phyloP scores from a whole-genome alignment of 441 rosid species.

The Populus tomentosa region DNA sequence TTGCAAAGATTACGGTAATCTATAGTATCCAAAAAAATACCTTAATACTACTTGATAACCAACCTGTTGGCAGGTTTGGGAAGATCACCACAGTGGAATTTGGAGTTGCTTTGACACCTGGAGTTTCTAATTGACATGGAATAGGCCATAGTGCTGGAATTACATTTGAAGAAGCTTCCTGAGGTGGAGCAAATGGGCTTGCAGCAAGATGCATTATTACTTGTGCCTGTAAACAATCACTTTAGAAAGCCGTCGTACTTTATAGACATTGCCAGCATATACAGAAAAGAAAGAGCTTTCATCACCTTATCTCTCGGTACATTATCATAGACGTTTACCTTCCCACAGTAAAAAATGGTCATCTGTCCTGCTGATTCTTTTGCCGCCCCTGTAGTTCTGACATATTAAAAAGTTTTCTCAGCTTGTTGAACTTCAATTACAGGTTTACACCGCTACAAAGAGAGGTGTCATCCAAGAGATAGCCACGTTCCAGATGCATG shows the following conservation, averaged over 20 bases:
- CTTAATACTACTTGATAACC: constrained; percentile 4
- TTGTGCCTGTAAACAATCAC: constrained; percentile 59
- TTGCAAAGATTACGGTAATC: not conserved
- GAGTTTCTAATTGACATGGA: constrained; percentile 32
- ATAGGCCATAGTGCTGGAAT: constrained; percentile 27
- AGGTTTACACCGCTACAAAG: not conserved
- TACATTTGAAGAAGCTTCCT: constrained; percentile 29
- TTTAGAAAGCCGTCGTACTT: constrained; percentile 23
- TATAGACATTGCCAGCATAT: constrained; percentile 23
- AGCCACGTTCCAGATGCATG: not conserved
- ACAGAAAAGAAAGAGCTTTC: constrained; percentile 24
- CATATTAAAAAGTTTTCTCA: constrained; percentile 12
- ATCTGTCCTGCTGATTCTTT: constrained; percentile 29
- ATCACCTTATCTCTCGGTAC: constrained; percentile 72
- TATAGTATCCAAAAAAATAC: not conserved
- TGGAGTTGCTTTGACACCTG: constrained; percentile 26
- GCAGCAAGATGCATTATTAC: constrained; percentile 74
- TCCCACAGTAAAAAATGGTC: constrained; percentile 41
- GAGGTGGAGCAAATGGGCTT: constrained; percentile 47
- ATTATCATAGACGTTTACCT: constrained; percentile 70
- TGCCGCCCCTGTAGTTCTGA: constrained; percentile 26
- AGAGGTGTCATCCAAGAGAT: not conserved
- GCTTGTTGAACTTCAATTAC: constrained; percentile 15
- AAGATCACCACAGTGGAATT: constrained; percentile 20
- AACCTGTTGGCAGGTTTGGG: constrained; percentile 34